These are phyloP conservation scores for Crepidotus variabilis DNA, from an alignment of 768 basidiomycete genomes.

Conservation along the genomic window DNA sequence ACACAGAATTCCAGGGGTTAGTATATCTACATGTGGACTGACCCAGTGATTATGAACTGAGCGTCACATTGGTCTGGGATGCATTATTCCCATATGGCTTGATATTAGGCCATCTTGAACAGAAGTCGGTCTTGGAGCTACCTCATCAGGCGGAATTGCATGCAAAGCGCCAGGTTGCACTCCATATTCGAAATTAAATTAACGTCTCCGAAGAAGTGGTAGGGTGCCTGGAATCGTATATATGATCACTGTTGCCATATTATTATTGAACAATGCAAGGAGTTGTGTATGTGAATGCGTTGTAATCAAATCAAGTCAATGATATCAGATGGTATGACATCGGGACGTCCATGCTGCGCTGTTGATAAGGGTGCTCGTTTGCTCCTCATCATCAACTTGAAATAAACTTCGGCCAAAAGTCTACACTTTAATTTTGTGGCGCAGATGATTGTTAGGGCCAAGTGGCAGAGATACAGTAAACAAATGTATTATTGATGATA, in stretches of 20 bases:
- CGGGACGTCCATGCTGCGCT: slow-evolving; percentile 15
- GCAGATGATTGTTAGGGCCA: too few species aligned
- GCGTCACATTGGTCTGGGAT: slow-evolving; percentile 20
- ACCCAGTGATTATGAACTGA: background rate
- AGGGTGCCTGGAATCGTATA: slow-evolving; percentile 25
- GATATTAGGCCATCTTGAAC: slow-evolving; percentile 13
- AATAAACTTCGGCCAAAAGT: background rate
- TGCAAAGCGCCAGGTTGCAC: slow-evolving; percentile 14
- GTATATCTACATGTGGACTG: slow-evolving; percentile 9
- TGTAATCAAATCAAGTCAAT: background rate
- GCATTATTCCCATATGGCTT: slow-evolving; percentile 20
- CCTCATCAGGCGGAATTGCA: too few species aligned
- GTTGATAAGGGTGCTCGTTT: background rate
- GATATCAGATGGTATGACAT: background rate
- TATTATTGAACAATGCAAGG: slow-evolving; percentile 10
- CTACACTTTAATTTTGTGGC: too few species aligned
- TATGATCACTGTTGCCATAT: slow-evolving; percentile 23
- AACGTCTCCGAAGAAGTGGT: slow-evolving; percentile 20
- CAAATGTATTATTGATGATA: too few species aligned
- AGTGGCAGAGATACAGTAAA: too few species aligned
- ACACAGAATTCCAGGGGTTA: background rate
- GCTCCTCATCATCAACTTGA: background rate
- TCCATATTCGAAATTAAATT: slow-evolving; percentile 22
- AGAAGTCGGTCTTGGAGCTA: slow-evolving; percentile 10
- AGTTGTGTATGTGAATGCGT: slow-evolving; percentile 2